Conservation (phyloP, 2,329 filamentous ascomycete species). For the Penicillium hesseltinei region DNA sequence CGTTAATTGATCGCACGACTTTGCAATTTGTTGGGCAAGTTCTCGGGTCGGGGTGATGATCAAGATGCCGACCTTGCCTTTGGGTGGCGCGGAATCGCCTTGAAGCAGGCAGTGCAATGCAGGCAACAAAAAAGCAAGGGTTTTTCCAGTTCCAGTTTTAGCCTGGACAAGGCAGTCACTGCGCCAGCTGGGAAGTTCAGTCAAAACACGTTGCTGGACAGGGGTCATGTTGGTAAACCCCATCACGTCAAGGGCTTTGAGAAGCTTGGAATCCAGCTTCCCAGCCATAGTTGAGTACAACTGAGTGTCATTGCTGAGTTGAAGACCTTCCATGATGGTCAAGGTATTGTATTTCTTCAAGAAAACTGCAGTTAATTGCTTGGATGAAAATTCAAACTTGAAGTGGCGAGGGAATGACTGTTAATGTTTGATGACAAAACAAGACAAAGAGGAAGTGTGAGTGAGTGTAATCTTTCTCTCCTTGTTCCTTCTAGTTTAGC, state of each 20-base stretch:
- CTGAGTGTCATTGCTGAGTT: constrained; percentile 22
- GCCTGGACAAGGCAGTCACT: constrained; percentile 56
- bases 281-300: constrained; percentile 35
- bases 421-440: constrained; percentile 49
- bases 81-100: constrained; percentile 24
- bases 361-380: constrained; percentile 2
- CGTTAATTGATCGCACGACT: constrained; percentile 45
- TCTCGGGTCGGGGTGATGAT: constrained; percentile 51
- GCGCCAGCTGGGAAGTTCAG: constrained; percentile 49
- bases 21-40: constrained; percentile 52
- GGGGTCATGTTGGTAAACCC: constrained; percentile 49
- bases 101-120: constrained; percentile 47
- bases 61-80: constrained; percentile 46
- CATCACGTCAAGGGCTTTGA: constrained; percentile 35
- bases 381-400: constrained; percentile 3
- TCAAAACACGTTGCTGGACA: constrained; percentile 55
- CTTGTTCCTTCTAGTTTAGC: not conserved
- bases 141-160: constrained; percentile 53
- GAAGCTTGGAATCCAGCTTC: constrained; percentile 34
- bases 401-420: not conserved
- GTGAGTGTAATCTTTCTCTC: not conserved
- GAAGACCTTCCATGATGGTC: constrained; percentile 15
- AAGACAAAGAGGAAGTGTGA: not conserved
- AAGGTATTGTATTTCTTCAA: not conserved
- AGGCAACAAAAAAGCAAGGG: constrained; percentile 50